phyloP scores from a whole-genome alignment of 345 rosid species.

The Eucalyptus curtisii region DNA sequence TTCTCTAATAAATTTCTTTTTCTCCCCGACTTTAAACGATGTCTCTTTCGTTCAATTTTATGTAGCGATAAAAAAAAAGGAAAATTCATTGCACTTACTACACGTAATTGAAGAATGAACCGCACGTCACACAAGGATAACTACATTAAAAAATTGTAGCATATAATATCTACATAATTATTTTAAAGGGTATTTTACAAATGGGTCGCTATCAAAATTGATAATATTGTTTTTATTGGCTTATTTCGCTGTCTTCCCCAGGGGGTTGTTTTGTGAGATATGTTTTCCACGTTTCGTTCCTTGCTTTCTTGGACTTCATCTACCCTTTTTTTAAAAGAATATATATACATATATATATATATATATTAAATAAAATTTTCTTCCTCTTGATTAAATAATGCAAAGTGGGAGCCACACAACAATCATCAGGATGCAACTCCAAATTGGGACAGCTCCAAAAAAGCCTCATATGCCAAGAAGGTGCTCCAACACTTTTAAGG shows the following conservation, averaged over 20 bases:
- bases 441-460: background rate
- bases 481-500: background rate
- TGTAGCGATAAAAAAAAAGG: fast-evolving
- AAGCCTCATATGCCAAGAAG: background rate
- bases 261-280: background rate
- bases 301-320: background rate
- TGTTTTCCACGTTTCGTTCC: background rate
- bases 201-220: background rate
- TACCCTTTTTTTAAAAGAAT: background rate
- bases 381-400: no score
- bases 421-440: background rate
- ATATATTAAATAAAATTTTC: background rate
- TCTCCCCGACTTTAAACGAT: background rate
- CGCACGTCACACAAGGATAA: fast-evolving
- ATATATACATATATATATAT: no score
- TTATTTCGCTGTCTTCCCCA: background rate
- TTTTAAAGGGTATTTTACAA: background rate
- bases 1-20: background rate
- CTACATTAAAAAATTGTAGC: background rate
- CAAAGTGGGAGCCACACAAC: background rate
- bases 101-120: background rate
- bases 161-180: background rate
- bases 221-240: background rate
- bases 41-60: background rate
- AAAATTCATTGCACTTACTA: background rate